Conservation (phyloP, 805 yeast species). For the Candida alai region DNA sequence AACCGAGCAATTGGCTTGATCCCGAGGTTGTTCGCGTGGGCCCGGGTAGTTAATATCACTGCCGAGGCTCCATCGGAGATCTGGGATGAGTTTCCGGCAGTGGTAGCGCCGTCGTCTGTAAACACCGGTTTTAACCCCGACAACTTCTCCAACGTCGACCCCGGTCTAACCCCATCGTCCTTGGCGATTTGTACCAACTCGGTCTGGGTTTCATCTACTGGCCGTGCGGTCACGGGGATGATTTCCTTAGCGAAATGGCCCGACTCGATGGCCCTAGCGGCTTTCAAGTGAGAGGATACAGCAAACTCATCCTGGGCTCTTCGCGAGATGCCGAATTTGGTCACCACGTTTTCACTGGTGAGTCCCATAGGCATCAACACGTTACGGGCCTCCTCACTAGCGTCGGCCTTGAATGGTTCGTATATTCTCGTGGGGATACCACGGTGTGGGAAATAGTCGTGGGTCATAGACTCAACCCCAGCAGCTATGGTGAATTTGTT, state of each 20-base stretch:
- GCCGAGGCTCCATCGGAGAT: slow-evolving; percentile 36
- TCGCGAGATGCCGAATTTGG: slow-evolving; percentile 20
- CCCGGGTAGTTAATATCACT: slow-evolving; percentile 30
- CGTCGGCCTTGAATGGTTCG: slow-evolving; percentile 14
- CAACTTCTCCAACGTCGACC: slow-evolving; percentile 23
- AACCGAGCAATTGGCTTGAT: slow-evolving; percentile 28
- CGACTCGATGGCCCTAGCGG: slow-evolving; percentile 18
- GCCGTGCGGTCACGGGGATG: slow-evolving; percentile 14
- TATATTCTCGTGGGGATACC: slow-evolving; percentile 33
- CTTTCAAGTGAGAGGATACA: slow-evolving; percentile 20
- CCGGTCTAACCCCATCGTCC: slow-evolving; percentile 30
- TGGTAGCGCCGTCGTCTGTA: slow-evolving; percentile 25
- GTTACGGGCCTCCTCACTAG: slow-evolving; percentile 21
- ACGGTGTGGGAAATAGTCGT: slow-evolving; percentile 37
- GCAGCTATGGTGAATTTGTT: slow-evolving; percentile 33
- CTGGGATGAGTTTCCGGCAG: slow-evolving; percentile 37
- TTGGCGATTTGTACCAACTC: slow-evolving; percentile 13
- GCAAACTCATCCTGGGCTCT: slow-evolving; percentile 25
- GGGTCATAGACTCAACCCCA: slow-evolving; percentile 42
- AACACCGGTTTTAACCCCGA: slow-evolving; percentile 29
- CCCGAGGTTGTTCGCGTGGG: slow-evolving; percentile 28
- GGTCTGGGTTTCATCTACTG: slow-evolving; percentile 8
- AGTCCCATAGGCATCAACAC: slow-evolving; percentile 31
- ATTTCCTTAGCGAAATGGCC: slow-evolving; percentile 23
- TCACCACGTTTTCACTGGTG: slow-evolving; percentile 24